Evolutionary conservation across 306 rosid species (phyloP).

Genomic region (Cyclanthera cordifolia): DNA sequence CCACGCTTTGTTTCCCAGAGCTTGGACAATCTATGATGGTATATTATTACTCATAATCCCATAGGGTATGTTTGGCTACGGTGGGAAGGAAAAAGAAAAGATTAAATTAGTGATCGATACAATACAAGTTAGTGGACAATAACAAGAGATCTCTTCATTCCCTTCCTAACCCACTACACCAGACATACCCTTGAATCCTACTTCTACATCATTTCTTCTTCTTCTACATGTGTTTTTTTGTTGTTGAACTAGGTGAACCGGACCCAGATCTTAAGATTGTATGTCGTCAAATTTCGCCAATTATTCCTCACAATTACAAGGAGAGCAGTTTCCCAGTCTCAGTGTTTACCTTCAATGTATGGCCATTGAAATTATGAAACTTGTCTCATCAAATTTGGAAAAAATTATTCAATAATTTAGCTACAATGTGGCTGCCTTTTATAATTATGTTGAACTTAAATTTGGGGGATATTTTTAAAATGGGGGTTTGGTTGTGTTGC

Average conservation of each 20-base stretch:
- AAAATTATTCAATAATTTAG: too few species aligned
- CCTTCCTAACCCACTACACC: too few species aligned
- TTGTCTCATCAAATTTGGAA: not conserved
- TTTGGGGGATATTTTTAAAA: conserved; percentile 13
- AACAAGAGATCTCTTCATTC: too few species aligned
- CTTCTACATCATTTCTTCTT: too few species aligned
- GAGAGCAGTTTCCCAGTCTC: conserved; percentile 91
- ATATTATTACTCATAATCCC: too few species aligned
- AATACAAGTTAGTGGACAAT: too few species aligned
- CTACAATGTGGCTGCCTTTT: not conserved
- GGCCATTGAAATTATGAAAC: not conserved
- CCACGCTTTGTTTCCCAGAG: conserved; percentile 88
- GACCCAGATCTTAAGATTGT: conserved; percentile 66
- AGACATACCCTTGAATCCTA: too few species aligned
- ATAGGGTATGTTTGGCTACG: too few species aligned
- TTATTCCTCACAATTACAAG: conserved; percentile 84
- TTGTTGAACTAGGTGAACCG: conserved; percentile 44
- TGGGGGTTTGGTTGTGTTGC: not conserved
- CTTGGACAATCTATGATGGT: conserved; percentile 86
- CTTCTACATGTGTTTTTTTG: not conserved
- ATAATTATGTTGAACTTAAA: too few species aligned
- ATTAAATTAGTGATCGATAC: too few species aligned
- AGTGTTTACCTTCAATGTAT: conserved; percentile 67
- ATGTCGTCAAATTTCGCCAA: conserved; percentile 89
- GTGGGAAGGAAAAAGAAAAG: too few species aligned